A percentile compares a stretch with the other conserved stretches of the same genome.
These are phyloP conservation scores for Nitzschia inconspicua DNA, from an alignment of 108 stramenopile species.

Conservation along the genomic window DNA sequence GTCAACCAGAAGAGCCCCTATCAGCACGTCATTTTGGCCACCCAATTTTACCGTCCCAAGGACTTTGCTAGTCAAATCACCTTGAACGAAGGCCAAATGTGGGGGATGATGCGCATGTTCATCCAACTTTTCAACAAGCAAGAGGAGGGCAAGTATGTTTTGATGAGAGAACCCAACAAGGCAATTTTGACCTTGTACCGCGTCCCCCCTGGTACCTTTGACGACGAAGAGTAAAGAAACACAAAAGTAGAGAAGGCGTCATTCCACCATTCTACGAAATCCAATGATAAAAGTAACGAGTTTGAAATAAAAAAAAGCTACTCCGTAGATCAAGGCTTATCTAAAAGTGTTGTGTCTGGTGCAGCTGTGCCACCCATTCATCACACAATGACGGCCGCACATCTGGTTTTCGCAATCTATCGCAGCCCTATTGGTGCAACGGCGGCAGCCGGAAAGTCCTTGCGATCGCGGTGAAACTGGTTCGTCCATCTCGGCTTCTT, in stretches of 20 bases:
- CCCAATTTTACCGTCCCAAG: constrained; percentile 94
- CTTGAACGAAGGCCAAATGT: constrained; percentile 90
- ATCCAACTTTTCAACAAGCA: constrained; percentile 83
- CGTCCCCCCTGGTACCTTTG: constrained; percentile 91
- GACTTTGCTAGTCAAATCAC: constrained; percentile 97
- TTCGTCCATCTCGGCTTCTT: too few species aligned
- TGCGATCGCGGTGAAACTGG: neutral
- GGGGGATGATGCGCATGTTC: constrained; percentile 97
- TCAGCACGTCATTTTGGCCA: constrained; percentile 91
- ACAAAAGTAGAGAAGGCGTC: too few species aligned
- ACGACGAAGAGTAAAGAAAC: constrained; percentile 69
- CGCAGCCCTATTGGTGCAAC: neutral
- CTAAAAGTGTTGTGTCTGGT: neutral
- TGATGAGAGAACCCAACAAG: constrained; percentile 97
- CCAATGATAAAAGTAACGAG: neutral
- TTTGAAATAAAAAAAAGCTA: too few species aligned
- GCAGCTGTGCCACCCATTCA: neutral
- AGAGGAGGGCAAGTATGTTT: constrained; percentile 95
- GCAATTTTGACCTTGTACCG: constrained; percentile 89
- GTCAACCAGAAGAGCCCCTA: constrained; percentile 82
- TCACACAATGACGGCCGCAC: neutral
- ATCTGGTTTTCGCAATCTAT: neutral
- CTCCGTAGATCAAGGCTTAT: too few species aligned
- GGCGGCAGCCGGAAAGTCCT: neutral
- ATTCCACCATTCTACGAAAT: too few species aligned